Evolutionary conservation across 2,329 filamentous ascomycete species (phyloP), one percentile per base, ranked within the genome.

Genomic region (Ciborinia camelliae): DNA sequence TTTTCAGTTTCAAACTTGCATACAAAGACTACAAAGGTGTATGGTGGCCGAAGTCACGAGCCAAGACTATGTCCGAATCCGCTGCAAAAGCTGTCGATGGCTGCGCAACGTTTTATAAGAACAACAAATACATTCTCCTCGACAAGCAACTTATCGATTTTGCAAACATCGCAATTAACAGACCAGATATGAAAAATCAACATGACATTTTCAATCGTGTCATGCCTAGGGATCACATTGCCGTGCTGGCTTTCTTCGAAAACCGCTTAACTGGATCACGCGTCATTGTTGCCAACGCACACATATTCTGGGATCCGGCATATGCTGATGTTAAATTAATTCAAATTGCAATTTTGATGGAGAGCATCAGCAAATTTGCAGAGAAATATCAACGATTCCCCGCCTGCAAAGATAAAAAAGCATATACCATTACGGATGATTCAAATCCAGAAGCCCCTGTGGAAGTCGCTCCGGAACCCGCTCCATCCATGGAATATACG

Each of bases 221-320:
- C 67, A 98, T 97, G 95, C 93, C 94, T 67, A 92, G 95, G 79
- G 95, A 99, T 81, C 94, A 98, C 75, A 97, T 99, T 76, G 95
- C 90, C 20, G 89, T 97, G 55, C 86, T 97, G 55, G 87, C 90
- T 64, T 96, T 98, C 80, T 86, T 99, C 68, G 95, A 99, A 77
- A 97, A 96, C 73, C 87, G 94, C 45, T 81, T 86, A 67, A 97
- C 94, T 0, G 95, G 95, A n/a, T 88, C 92, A 18, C 88, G 95
- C 64, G 81, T 98, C 73, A 96, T 99, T 68, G 87, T 98, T 43
- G 92, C 92, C 70, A 98, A 98, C 74, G 91, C 91, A 6, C 95
- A 99, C 80, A 82, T 98, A 61, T 96, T 92, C 73, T 99, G 95
- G 95, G 93, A 99, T 73, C 91, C 92, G 2, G 88, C 85, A 4